Evolutionary conservation across 1,139 yeast genomes (phyloP).

Genomic region (Pichia inconspicua): DNA sequence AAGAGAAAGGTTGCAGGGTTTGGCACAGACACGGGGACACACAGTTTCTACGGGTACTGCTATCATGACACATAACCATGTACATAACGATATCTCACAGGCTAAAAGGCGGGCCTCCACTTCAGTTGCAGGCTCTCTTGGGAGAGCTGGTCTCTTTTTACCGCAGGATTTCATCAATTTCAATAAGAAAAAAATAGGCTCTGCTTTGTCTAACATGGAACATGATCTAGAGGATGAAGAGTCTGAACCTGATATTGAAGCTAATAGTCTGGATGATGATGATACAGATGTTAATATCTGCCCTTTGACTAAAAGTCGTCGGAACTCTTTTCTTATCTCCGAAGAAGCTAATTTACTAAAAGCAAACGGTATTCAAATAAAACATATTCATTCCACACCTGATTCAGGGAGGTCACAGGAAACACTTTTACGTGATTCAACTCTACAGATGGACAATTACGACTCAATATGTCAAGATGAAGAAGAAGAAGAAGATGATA

Average conservation of each 20-base stretch:
- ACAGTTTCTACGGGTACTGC: neutral
- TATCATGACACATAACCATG: conserved; percentile 30
- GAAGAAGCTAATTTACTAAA: conserved; percentile 26
- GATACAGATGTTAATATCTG: conserved; percentile 5
- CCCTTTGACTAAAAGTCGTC: conserved; percentile 1
- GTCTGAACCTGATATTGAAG: neutral
- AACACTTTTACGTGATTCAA: neutral
- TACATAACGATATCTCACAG: conserved; percentile 31
- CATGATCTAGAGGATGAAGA: conserved; percentile 10
- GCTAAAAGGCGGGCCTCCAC: conserved; percentile 42
- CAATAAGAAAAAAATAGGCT: conserved; percentile 13
- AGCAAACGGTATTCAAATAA: conserved; percentile 23
- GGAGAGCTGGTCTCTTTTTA: conserved; percentile 44
- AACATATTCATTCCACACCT: conserved; percentile 3
- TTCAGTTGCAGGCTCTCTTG: conserved; percentile 44
- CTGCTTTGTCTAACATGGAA: conserved; percentile 14
- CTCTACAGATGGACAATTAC: neutral
- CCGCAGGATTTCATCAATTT: conserved; percentile 40
- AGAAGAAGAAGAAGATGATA: conserved; percentile 18
- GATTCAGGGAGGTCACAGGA: neutral
- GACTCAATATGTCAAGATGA: conserved; percentile 1
- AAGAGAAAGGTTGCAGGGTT: neutral
- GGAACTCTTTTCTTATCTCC: conserved; percentile 12
- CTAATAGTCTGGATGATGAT: neutral
- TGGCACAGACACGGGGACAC: neutral